These are phyloP conservation scores for Whalleya microplaca DNA, from an alignment of 2,329 filamentous ascomycete species.

Conservation along the genomic window DNA sequence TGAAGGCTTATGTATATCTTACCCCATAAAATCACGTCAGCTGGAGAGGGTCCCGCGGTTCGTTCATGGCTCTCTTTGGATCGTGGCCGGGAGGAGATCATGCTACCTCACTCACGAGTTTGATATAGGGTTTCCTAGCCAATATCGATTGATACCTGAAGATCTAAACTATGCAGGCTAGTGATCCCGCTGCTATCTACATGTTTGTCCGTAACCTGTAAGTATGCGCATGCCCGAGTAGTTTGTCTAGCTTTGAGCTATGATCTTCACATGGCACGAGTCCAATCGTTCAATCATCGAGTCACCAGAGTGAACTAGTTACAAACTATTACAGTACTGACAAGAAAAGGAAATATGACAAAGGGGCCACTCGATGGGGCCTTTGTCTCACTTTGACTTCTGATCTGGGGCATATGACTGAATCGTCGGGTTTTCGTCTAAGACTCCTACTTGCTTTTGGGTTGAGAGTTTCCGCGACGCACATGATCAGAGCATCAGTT, in stretches of 20 bases:
- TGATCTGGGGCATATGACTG: neutral
- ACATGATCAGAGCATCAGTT: neutral
- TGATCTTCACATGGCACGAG: neutral
- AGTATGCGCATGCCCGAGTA: no score
- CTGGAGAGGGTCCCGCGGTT: neutral
- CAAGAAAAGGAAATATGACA: neutral
- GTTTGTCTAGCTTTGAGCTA: neutral
- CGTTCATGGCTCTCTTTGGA: neutral
- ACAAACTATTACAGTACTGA: neutral
- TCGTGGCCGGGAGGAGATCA: neutral
- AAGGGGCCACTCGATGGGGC: neutral
- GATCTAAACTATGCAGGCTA: no score
- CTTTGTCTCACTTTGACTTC: neutral
- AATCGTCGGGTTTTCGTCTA: neutral
- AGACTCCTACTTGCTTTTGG: neutral
- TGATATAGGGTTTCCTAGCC: neutral
- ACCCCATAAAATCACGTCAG: neutral
- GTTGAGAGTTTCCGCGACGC: neutral
- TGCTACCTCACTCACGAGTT: neutral
- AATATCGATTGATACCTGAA: no score
- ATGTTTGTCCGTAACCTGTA: no score
- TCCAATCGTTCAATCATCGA: neutral
- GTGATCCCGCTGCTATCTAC: no score
- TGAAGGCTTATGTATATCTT: neutral
- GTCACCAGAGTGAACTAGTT: neutral